Conservation (phyloP, 257 asterid species). For the Plantago elongata region DNA sequence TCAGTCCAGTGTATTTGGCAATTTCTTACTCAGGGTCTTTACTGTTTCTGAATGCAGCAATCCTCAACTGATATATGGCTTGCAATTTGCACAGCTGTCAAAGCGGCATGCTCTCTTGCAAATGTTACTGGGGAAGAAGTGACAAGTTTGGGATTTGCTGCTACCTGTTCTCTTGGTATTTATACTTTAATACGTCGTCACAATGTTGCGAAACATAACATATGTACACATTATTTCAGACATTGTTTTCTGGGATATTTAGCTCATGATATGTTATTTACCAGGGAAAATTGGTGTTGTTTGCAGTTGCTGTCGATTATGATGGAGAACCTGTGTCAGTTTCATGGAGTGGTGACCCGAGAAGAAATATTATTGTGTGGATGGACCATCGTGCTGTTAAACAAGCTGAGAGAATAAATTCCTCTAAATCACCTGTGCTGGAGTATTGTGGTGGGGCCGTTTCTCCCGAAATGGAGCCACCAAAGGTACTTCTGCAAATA, state of each 20-base stretch:
- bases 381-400: conserved; percentile 99
- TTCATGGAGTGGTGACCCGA: conserved; percentile 82
- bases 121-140: conserved; percentile 71
- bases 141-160: conserved; percentile 90
- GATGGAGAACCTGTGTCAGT: conserved; percentile 96
- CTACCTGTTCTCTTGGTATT: conserved; percentile 95
- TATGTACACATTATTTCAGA: conserved; percentile 4
- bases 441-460: conserved; percentile 97
- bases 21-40: background rate
- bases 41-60: conserved; percentile 50
- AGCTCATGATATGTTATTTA: conserved; percentile 30
- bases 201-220: conserved; percentile 5
- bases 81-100: conserved; percentile 94
- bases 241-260: conserved; percentile 17
- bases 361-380: conserved; percentile 95
- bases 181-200: conserved; percentile 13
- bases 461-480: conserved; percentile 95
- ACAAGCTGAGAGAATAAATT: conserved; percentile 84
- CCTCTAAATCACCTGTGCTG: conserved; percentile 79
- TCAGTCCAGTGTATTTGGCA: background rate
- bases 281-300: conserved; percentile 33
- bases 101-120: conserved; percentile 69
- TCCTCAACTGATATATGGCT: conserved; percentile 99
- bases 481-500: conserved; percentile 55
- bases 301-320: conserved; percentile 86